phyloP scores from a whole-genome alignment of 1,284 basidiomycete genomes.

The Xerocomus nothofagi region DNA sequence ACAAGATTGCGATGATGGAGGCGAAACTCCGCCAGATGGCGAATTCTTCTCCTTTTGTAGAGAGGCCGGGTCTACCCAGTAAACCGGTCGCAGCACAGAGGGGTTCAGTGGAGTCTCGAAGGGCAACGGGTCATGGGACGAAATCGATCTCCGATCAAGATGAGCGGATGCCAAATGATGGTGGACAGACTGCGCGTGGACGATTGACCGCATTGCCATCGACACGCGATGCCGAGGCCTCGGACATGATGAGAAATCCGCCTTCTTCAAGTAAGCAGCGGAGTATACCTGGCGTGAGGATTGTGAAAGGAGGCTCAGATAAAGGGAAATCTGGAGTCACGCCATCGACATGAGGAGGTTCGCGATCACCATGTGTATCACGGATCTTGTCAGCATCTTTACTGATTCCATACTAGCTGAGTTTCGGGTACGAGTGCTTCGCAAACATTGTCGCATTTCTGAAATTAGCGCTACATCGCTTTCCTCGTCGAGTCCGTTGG shows the following conservation, averaged over 20 bases:
- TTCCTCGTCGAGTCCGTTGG: slow-evolving; percentile 6
- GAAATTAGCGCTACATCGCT: slow-evolving; percentile 2
- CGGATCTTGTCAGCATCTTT: slow-evolving; percentile 4
- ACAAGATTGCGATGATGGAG: slow-evolving; percentile 94
- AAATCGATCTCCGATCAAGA: neutral
- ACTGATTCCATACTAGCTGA: slow-evolving; percentile 8
- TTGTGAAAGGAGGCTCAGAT: slow-evolving; percentile 24
- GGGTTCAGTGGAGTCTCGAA: neutral
- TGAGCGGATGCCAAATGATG: slow-evolving; percentile 3
- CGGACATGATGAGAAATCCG: slow-evolving; percentile 15
- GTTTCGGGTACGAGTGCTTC: slow-evolving; percentile 5
- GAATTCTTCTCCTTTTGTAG: slow-evolving; percentile 29
- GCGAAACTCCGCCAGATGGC: slow-evolving; percentile 88
- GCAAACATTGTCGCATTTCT: too few species aligned
- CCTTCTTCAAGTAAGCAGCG: slow-evolving; percentile 26
- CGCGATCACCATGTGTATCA: neutral
- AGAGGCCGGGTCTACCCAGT: slow-evolving; percentile 26
- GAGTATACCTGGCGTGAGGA: slow-evolving; percentile 37
- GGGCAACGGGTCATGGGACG: neutral
- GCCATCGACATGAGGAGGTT: slow-evolving; percentile 12
- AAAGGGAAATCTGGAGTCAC: slow-evolving; percentile 10
- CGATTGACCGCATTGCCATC: neutral
- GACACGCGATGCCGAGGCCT: slow-evolving; percentile 10
- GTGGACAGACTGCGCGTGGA: neutral
- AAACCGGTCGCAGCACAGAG: slow-evolving; percentile 18